Conservation (phyloP, 345 rosid species). For the Cochlearia excelsa region DNA sequence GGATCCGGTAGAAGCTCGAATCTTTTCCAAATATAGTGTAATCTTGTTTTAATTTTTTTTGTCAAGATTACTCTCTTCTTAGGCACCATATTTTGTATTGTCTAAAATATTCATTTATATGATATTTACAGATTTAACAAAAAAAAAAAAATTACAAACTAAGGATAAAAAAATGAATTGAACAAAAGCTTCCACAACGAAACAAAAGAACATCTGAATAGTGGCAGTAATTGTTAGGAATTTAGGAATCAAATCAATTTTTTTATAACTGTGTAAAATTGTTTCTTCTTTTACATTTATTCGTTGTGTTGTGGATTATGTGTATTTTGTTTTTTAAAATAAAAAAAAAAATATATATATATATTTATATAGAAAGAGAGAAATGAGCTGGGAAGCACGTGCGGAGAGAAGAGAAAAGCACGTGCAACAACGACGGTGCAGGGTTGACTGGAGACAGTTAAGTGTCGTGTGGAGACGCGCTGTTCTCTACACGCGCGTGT, state of each 20-base stretch:
- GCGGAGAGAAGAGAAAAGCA: background rate
- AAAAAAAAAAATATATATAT: slow-evolving; percentile 13
- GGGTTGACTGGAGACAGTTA: slow-evolving; percentile 37
- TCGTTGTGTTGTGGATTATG: slow-evolving; percentile 5
- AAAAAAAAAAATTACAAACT: too few relatives aligned
- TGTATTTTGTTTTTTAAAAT: background rate
- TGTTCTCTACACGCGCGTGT: slow-evolving; percentile 26
- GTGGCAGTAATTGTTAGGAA: slow-evolving; percentile 33
- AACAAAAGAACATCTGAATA: too few relatives aligned
- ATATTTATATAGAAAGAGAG: background rate
- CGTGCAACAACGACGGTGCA: slow-evolving; percentile 32
- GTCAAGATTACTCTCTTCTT: too few relatives aligned
- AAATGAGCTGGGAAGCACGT: slow-evolving; percentile 37
- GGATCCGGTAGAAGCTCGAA: too few relatives aligned
- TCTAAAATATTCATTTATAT: too few relatives aligned
- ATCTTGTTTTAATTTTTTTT: too few relatives aligned
- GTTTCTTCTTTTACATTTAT: background rate
- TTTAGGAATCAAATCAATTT: slow-evolving; percentile 27
- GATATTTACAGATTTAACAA: too few relatives aligned
- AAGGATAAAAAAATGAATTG: too few relatives aligned
- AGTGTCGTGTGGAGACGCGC: slow-evolving; percentile 24
- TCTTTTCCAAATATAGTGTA: too few relatives aligned
- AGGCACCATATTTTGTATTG: too few relatives aligned
- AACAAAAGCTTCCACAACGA: too few relatives aligned
- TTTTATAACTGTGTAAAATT: slow-evolving; percentile 5